A percentile compares a stretch with the other conserved stretches of the same genome.
These are phyloP conservation scores for Globisporangium splendens DNA, from an alignment of 352 stramenopile species.

Conservation along the genomic window DNA sequence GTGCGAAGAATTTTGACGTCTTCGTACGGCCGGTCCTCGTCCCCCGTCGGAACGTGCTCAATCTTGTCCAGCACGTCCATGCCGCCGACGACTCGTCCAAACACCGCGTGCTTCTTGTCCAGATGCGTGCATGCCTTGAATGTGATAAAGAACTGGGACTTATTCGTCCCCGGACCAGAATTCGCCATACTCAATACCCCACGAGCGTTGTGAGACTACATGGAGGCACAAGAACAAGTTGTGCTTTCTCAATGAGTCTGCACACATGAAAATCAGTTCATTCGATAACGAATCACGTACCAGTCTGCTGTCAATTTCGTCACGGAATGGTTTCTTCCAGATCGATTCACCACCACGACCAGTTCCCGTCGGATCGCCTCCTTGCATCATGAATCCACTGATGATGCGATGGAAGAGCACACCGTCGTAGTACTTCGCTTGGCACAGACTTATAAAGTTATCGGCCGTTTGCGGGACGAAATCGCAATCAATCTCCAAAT, in stretches of 20 bases:
- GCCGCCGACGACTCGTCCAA: slow-evolving; percentile 93
- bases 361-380: slow-evolving; percentile 93
- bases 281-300: slow-evolving; percentile 35
- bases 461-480: slow-evolving; percentile 94
- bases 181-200: slow-evolving; percentile 98
- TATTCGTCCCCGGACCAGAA: slow-evolving; percentile 93
- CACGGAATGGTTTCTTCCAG: slow-evolving; percentile 92
- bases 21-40: slow-evolving; percentile 78
- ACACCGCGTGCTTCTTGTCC: slow-evolving; percentile 98
- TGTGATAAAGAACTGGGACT: slow-evolving; percentile 99
- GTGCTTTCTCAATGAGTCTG: not conserved
- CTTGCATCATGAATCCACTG: slow-evolving; percentile 95
- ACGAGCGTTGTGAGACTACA: slow-evolving; percentile 75
- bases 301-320: slow-evolving; percentile 97
- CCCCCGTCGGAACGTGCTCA: slow-evolving; percentile 69
- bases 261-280: too few species aligned
- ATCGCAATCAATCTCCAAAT: slow-evolving; percentile 96
- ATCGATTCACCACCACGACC: slow-evolving; percentile 92
- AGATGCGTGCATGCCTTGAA: slow-evolving; percentile 95
- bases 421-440: slow-evolving; percentile 92
- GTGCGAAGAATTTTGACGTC: slow-evolving; percentile 77
- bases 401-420: slow-evolving; percentile 96
- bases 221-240: not conserved
- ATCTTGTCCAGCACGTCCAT: slow-evolving; percentile 82
- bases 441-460: slow-evolving; percentile 96